Base-by-base conservation (phyloP, 805 yeast genomes). In the Kregervanrija fluxuum region DNA sequence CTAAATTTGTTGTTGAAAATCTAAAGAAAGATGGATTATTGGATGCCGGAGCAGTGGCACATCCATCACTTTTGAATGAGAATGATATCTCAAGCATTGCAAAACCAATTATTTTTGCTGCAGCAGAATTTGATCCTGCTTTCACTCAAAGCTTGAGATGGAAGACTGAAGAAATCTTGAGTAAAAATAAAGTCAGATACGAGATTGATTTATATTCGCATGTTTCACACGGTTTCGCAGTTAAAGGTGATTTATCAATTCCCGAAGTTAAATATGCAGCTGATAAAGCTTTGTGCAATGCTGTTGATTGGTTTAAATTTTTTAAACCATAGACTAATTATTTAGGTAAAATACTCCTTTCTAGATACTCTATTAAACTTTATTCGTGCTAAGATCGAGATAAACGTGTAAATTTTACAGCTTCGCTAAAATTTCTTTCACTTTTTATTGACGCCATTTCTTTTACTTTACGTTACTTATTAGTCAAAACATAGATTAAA, bases 211-310 rank as follows among this genome's bases (percentile, higher is more conserved):
- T 85, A 38, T 82, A 76, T 61, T 60, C 82, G 31, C 83, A 83
- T 45, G 82, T 75, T 17, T 17, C 60, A 3, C 97, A 90, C 61
- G 97, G 96, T 1, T 90, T 70, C 61, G 78, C 95, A 15, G 80
- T 75, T 37, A 83, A 85, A 66, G 95, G 95, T 46, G 95, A 89
- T 59, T 50, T 73, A 32, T 48, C 66, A 10, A 66, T 68, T 47
- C 82, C 82, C 16, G 60, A 54, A 32, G 76, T 75, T 45, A 70
- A 62, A 52, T 80, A 80, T 52, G 88, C 95, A 35, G 79, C 74
- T 61, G 84, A 83, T 49, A 83, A 82, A 69, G 70, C 81, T 2
- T 65, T 83, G 35, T 37, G 55, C 40, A 74, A 72, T 68, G 75
- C 81, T 65, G 54, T 61, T 15, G 40, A 37, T 32, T 64, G 64